Base-by-base conservation (phyloP, 495 filamentous ascomycete genomes). In the Xylaria intraflava region DNA sequence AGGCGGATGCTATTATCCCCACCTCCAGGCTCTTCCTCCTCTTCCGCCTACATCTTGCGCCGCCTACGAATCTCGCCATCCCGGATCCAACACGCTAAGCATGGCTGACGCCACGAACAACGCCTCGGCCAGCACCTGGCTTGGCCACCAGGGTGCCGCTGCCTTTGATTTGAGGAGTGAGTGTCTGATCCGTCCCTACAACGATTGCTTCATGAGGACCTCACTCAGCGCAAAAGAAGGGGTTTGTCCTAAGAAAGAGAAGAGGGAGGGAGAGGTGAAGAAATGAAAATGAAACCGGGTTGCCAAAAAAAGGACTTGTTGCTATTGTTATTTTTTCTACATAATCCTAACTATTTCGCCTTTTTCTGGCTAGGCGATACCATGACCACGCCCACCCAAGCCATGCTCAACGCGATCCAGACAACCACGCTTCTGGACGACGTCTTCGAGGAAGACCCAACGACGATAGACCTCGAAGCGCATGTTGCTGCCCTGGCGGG, bases 361-460 rank as follows among this genome's bases (percentile, higher is more conserved):
- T 36, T 27, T 55, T 16, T 27, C 38, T 23, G 22, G 40, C n/a
- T 65, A 82, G 80, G 80, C 68, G 91, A 97, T 63, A 87, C 86
- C 22, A 80, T 91, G 71, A 97, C 92, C 7, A 90, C 89, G 0
- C 91, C 92, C 1, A 95, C 89, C 35, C 47, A 75, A 4, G 58
- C 83, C 10, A 95, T 95, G 91, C 83, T 96, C 14, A 68, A 76
- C 33, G 78, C 82, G 1, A 79, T 87, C 57, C 65, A 77, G 55
- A 69, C 68, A 9, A 75, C 77, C 45, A 81, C 80, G 6, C 71
- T 90, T 36, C 69, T 85, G 26, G 91, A 96, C 66, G 90, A 95
- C 57, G 89, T 95, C 56, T 92, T 92, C 67, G 58, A 74, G 38
- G 88, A 92, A 68, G 91, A 95, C 66, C 77, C 82, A 0, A 89